Conservation (phyloP, 2,329 filamentous ascomycete species). For the Aspergillus versicolor region DNA sequence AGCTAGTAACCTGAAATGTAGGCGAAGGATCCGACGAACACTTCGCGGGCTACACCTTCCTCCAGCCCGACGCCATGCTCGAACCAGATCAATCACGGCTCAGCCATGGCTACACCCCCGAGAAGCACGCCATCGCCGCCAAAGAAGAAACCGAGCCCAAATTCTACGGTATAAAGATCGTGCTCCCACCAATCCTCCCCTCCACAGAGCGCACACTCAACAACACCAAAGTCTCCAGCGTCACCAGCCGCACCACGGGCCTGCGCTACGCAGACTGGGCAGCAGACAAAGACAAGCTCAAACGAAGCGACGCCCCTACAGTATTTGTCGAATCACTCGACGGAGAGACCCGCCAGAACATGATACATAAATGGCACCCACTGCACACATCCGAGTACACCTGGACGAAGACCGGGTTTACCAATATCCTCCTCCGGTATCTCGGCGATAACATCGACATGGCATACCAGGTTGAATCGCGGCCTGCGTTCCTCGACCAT, state of each 20-base stretch:
- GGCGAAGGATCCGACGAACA: constrained; percentile 56
- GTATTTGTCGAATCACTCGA: constrained; percentile 6
- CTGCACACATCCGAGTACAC: constrained; percentile 23
- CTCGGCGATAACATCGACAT: constrained; percentile 23
- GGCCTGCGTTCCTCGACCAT: constrained; percentile 33
- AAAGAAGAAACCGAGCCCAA: background rate
- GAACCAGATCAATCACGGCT: constrained; percentile 46
- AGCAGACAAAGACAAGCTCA: constrained; percentile 12
- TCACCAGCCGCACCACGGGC: constrained; percentile 33
- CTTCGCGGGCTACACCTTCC: constrained; percentile 53
- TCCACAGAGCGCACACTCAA: constrained; percentile 37
- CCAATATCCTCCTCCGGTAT: constrained; percentile 15
- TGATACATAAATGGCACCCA: constrained; percentile 37
- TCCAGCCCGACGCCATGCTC: constrained; percentile 48
- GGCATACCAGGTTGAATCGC: constrained; percentile 28
- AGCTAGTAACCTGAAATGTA: background rate
- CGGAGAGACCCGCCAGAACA: background rate
- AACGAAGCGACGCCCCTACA: constrained; percentile 13
- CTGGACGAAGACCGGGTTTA: constrained; percentile 8
- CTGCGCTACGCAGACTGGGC: constrained; percentile 38
- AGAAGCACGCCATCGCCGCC: background rate
- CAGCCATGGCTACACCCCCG: background rate
- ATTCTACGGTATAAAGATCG: background rate
- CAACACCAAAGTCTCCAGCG: constrained; percentile 35
- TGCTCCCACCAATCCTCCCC: constrained; percentile 7